These are phyloP conservation scores for Candida incommunis DNA, from an alignment of 805 yeast genomes.

Conservation along the genomic window DNA sequence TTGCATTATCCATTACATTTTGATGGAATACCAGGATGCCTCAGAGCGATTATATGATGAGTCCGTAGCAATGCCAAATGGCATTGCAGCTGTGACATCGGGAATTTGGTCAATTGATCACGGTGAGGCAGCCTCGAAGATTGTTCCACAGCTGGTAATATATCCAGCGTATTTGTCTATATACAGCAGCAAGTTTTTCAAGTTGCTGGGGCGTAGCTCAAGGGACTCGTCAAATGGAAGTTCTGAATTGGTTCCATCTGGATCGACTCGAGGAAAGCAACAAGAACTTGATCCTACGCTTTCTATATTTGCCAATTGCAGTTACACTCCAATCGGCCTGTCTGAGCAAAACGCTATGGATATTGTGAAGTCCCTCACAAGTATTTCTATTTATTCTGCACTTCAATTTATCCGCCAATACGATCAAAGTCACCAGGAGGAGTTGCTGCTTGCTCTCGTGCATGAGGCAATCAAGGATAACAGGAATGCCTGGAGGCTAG, in stretches of 20 bases:
- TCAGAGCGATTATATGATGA: background rate
- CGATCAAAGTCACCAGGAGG: constrained; percentile 2
- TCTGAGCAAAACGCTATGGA: constrained; percentile 3
- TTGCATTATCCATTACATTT: constrained; percentile 9
- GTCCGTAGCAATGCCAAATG: background rate
- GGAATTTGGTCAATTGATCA: constrained; percentile 10
- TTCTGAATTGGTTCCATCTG: no score
- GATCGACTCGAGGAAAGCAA: no score
- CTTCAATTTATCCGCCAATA: constrained; percentile 8
- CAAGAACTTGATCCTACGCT: background rate
- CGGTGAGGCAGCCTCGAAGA: constrained; percentile 5
- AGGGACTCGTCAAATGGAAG: background rate
- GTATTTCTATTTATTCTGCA: constrained; percentile 6
- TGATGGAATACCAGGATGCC: constrained; percentile 9
- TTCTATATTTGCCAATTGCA: constrained; percentile 6
- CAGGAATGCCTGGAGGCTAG: constrained; percentile 10
- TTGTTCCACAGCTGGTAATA: constrained; percentile 9
- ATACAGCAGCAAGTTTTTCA: constrained; percentile 4
- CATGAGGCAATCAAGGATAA: constrained; percentile 2
- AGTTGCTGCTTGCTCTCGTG: constrained; percentile 5
- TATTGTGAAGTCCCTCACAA: constrained; percentile 7
- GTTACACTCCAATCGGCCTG: constrained; percentile 6
- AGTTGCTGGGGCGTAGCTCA: background rate
- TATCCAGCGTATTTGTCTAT: constrained; percentile 7
- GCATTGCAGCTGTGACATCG: constrained; percentile 4